Evolutionary conservation across 176 grass and related monocot species (phyloP).

Genomic region (Elaeis guineensis): DNA sequence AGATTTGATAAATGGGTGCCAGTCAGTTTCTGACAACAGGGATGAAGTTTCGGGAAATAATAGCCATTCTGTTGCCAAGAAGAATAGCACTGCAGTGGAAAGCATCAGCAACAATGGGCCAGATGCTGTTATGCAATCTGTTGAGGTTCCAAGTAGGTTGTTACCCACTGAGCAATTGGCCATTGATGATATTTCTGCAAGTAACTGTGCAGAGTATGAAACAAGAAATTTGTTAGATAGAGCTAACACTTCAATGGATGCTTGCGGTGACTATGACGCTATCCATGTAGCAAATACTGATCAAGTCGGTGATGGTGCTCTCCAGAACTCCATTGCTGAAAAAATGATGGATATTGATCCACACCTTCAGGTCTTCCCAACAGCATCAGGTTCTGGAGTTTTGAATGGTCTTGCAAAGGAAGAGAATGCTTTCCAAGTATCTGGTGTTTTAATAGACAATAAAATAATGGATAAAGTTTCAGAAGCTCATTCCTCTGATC

Average conservation of each 20-base stretch:
- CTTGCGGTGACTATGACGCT: not conserved
- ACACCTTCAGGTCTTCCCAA: not conserved
- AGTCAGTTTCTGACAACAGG: no score
- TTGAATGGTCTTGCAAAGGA: no score
- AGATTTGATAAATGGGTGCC: not conserved
- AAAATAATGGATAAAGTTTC: not conserved
- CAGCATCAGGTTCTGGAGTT: no score
- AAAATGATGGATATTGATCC: conserved; percentile 1
- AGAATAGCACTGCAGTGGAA: no score
- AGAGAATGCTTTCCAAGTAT: no score
- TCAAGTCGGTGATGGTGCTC: not conserved
- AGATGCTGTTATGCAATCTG: not conserved
- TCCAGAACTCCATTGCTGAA: not conserved
- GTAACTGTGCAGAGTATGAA: not conserved
- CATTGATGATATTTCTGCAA: not conserved
- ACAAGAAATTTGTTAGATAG: not conserved
- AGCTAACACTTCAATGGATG: not conserved
- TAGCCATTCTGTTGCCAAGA: no score
- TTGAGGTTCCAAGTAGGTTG: not conserved
- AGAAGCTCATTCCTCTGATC: conserved; percentile 3
- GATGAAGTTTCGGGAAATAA: no score
- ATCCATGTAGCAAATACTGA: not conserved
- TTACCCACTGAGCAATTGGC: conserved; percentile 3
- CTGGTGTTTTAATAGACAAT: no score
- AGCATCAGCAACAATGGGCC: no score